A percentile compares a stretch with the other conserved stretches of the same genome.
Conservation (phyloP, 2,329 filamentous ascomycete species). For the Hyphodiscus sp. region DNA sequence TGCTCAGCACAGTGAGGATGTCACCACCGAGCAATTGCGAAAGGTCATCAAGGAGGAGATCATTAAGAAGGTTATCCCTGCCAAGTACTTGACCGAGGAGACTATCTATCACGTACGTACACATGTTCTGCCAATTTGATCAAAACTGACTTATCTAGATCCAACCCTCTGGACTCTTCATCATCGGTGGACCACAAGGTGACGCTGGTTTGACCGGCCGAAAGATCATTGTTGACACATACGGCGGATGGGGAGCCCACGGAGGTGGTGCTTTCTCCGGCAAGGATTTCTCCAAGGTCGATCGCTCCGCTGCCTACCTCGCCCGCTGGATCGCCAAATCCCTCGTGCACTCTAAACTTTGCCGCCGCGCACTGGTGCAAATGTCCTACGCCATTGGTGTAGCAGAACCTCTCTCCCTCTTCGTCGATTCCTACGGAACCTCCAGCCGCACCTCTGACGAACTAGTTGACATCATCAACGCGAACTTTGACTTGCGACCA, state of each 20-base stretch:
- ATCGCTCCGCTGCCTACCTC: conserved; percentile 95
- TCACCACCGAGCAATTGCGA: conserved; percentile 86
- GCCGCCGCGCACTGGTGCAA: conserved; percentile 90
- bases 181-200: conserved; percentile 98
- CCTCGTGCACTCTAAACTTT: conserved; percentile 79
- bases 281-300: conserved; percentile 99
- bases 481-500: conserved; percentile 96
- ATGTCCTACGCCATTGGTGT: conserved; percentile 99
- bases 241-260: conserved; percentile 99
- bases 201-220: conserved; percentile 97
- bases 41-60: conserved; percentile 97
- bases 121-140: neutral
- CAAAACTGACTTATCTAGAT: conserved; percentile 44
- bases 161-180: conserved; percentile 96
- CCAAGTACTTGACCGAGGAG: conserved; percentile 83
- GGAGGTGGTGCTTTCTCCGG: conserved; percentile 99
- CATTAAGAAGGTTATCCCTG: conserved; percentile 89
- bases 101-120: conserved; percentile 85
- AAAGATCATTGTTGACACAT: conserved; percentile 98
- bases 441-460: conserved; percentile 83
- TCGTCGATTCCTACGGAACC: conserved; percentile 96
- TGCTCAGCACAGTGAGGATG: conserved; percentile 84
- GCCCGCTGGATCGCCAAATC: conserved; percentile 99
- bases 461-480: conserved; percentile 87
- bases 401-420: conserved; percentile 93